phyloP scores from a whole-genome alignment of 148 eudicot species.

The Vaccinium macrocarpon region DNA sequence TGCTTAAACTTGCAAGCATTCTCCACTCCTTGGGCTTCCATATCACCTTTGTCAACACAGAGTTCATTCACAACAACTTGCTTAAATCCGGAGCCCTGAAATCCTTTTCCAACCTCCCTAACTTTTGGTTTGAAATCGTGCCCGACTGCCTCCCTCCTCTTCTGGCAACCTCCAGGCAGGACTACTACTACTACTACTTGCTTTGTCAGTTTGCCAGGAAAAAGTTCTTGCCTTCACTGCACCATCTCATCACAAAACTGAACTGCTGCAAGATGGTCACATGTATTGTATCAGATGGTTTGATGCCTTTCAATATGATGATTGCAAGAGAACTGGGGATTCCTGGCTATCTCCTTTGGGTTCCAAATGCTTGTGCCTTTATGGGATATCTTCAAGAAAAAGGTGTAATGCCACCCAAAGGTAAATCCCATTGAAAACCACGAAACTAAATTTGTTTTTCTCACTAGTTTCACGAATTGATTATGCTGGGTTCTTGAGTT shows the following conservation, averaged over 20 bases:
- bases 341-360: no score
- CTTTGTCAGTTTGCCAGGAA: slow-evolving; percentile 9
- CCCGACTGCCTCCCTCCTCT: slow-evolving; percentile 58
- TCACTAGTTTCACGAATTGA: no score
- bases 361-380: no score
- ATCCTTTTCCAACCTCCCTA: slow-evolving; percentile 44
- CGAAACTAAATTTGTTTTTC: no score
- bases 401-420: no score
- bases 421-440: no score
- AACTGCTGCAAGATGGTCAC: no score
- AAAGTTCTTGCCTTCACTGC: slow-evolving; percentile 3
- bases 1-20: slow-evolving; percentile 57
- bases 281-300: no score
- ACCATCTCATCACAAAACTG: neutral
- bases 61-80: slow-evolving; percentile 49
- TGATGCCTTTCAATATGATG: no score
- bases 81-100: slow-evolving; percentile 42
- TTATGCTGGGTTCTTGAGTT: no score
- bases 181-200: neutral
- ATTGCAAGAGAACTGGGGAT: no score
- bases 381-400: no score
- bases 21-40: slow-evolving; percentile 53
- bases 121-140: slow-evolving; percentile 50
- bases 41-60: slow-evolving; percentile 61
- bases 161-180: neutral